phyloP scores from a whole-genome alignment of 2,329 filamentous ascomycete species.

The Ascochyta rabiei region DNA sequence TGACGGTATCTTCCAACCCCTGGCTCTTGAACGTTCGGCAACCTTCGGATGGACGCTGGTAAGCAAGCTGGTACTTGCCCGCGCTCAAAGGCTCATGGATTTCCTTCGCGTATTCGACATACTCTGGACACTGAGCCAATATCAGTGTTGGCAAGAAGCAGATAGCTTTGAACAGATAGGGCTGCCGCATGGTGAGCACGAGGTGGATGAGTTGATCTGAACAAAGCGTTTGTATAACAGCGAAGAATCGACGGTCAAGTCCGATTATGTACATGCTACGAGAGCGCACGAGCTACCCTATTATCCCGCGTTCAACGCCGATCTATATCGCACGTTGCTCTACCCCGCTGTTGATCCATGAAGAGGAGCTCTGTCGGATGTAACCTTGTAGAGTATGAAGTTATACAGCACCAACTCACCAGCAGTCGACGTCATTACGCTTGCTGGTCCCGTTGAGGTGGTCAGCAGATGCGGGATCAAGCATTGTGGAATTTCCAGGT shows the following conservation, averaged over 20 bases:
- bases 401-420: constrained; percentile 18
- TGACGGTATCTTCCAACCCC: constrained; percentile 50
- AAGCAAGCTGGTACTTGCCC: constrained; percentile 54
- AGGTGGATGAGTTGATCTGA: neutral
- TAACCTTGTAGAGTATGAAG: constrained; percentile 35
- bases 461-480: constrained; percentile 4
- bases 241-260: neutral
- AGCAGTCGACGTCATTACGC: constrained; percentile 31
- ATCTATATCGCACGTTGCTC: constrained; percentile 27
- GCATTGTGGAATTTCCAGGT: neutral
- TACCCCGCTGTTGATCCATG: constrained; percentile 43
- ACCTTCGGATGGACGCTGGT: constrained; percentile 50
- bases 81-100: constrained; percentile 53
- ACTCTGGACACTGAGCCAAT: constrained; percentile 52
- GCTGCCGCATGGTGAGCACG: constrained; percentile 31
- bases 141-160: constrained; percentile 31
- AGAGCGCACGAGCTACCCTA: constrained; percentile 1
- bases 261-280: constrained; percentile 3
- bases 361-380: constrained; percentile 16
- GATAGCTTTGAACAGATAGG: constrained; percentile 20
- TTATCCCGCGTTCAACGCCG: constrained; percentile 14
- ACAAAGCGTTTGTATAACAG: neutral
- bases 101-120: constrained; percentile 49
- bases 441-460: neutral
- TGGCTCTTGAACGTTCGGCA: constrained; percentile 57